Evolutionary conservation across 2,329 filamentous ascomycete species (phyloP), one percentile per base, ranked within the genome.

Genomic region (Penicillium verrucosum): DNA sequence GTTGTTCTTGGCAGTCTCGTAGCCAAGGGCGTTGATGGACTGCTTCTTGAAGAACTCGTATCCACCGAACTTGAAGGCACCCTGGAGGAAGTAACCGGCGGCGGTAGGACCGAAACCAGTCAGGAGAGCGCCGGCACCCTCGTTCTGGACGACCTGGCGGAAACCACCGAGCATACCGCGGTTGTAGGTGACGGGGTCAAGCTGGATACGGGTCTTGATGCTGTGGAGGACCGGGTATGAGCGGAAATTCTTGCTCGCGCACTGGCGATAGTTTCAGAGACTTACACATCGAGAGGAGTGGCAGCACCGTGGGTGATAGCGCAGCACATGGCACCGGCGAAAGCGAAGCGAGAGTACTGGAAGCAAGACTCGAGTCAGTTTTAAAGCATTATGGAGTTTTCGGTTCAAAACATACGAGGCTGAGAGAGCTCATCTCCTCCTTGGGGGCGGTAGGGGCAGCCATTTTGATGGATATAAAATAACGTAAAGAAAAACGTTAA

Each of bases 261-360:
- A 16, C 36, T 29, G 25, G 41, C 30, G 5, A 23, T 51, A 38
- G 21, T 18, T 43, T 56, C 56, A 8, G 11, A 42, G 60, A 90
- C 93, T 80, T 94, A 97, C 93, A 99, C 94, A 89, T 99, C 94
- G 79, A 99, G 92, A 75, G 94, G 94, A 69, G 94, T 99, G 72
- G 97, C 87, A 74, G 85, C 89, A 79, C 93, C 94, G 86, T 99
- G 94, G 75, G 94, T 99, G 81, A 97, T 82, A 70, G 92, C 94
- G 81, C 94, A 99, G 88, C 94, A 97, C 83, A 97, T 82, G 71
- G 94, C 94, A 81, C 94, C 94, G 72, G 94, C 92, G 72, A 99
- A 89, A 80, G 94, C 93, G 82, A 97, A 97, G 80, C 91, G 87
- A 71, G 90, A 90, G 88, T 50, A 53, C 50, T 46, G 14, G 10